Evolutionary conservation across 2,329 filamentous ascomycete species (phyloP), one percentile per base, ranked within the genome.

Genomic region (Macrophomina phaseolina): DNA sequence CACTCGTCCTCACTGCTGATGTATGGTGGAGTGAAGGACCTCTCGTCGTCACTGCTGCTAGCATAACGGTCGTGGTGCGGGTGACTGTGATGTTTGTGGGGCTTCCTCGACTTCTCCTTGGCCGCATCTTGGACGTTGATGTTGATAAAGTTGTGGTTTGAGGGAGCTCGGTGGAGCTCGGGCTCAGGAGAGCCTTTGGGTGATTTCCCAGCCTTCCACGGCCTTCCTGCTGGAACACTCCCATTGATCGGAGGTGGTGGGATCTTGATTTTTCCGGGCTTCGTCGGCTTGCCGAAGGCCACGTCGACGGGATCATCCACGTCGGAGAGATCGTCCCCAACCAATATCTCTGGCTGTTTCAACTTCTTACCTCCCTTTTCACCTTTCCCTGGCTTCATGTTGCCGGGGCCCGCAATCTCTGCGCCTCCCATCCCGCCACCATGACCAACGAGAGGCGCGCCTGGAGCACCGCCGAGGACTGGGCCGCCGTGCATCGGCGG

Each of bases 1-100:
- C 30, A 34, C 23, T 62, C 58, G 30, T 49, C 58, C 8, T 62
- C 58, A 32, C 32, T 34, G 56, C 56, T 62, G 18, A 30, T 38
- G 34, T 18, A n/a, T 5, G 12, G 42, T 1, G 58, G 45, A 1
- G 58, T 49, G 42, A 36, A 48, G 11, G 9, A 23, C n/a, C 46
- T n/a, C 2, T 49, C 58, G 16, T 62, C 58, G 58, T 45, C 46
- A 11, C 58, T 62, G 45, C 58, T 62, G 14, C 5, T 23, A 32
- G 46, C 36, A 45, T 48, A 46, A 23, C 36, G 38, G 9, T 61
- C 56, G 42, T 49, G n/a, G 23, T 58, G 16, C 5, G n/a, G n/a
- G 11, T 11, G 53, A 36, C 14, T 14, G 30, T 51, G 58, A 1
- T n/a, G 9, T 30, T 30, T 45, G 58, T 12, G 58, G 5, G n/a